Base-by-base conservation (phyloP, 176 grass and related monocot species). In the Juncus effusus region DNA sequence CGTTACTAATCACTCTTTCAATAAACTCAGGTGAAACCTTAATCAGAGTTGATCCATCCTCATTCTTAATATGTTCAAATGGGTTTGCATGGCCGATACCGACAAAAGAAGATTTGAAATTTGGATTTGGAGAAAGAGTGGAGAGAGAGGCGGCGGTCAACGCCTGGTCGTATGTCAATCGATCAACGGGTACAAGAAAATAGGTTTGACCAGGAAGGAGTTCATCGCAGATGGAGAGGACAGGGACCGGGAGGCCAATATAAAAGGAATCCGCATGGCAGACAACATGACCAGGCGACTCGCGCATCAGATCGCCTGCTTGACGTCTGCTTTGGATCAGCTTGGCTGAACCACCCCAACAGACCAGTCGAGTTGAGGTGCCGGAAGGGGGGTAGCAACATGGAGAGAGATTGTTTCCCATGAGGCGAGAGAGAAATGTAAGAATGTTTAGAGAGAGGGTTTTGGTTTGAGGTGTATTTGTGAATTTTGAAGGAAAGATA, bases 201-300 rank as follows among this genome's bases (percentile, higher is more conserved):
- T 95, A 95, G 16, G 80, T 82, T 9, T 79, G 69, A 14, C 91
- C 87, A 12, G 84, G 73, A 0, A 79, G 74, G 11, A 96, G 84
- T 49, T 78, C 54, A 56, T 96, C 87, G 10, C 56, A 53, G 2
- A 86, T 53, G 0, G 74, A 54, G 56, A 90, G 38, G 7, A 80
- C 70, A 3, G 91, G 91, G 62, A 90, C 42, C 1, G 91, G 87
- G 6, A 78, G 82, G 16, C 91, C 91, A 9, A 96, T 78, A 79
- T 76, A 96, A 81, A 96, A 96, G 8, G 84, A 63, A 76, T 90
- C 87, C 8, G 78, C 84, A 3, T 73, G 65, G 84, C 87, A 96
- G 6, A 96, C 70, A 19, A 85, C 61, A 61, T 86, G 56, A 15
- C 52, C 10, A 16, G 81, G 73, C 15, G 80, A 78, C 75, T 85